phyloP scores from a whole-genome alignment of 2,329 filamentous ascomycete species.

The Dendryphion nanum region DNA sequence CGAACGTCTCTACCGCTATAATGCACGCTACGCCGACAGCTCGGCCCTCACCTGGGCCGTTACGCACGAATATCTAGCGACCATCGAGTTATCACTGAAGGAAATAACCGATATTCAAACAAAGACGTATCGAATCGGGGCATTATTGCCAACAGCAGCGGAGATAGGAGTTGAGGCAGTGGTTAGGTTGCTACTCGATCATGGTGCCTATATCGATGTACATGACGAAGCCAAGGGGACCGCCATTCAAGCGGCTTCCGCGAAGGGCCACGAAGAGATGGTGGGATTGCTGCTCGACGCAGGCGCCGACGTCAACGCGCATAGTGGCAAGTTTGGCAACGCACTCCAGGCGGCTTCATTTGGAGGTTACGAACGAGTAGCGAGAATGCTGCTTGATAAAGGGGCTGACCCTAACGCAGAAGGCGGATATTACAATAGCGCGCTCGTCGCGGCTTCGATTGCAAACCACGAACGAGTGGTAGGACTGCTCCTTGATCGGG shows the following conservation, averaged over 20 bases:
- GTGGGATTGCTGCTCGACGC: constrained; percentile 13
- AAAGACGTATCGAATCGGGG: too few relatives aligned
- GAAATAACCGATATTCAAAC: too few relatives aligned
- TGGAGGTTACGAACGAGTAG: too few relatives aligned
- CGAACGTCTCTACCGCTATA: too few relatives aligned
- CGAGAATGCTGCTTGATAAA: constrained; percentile 7
- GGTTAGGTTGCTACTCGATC: constrained; percentile 2
- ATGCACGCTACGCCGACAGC: too few relatives aligned
- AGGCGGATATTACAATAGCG: neutral
- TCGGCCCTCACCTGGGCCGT: too few relatives aligned
- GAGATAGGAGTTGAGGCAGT: neutral
- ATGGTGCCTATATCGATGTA: neutral
- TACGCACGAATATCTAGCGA: too few relatives aligned
- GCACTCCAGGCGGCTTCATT: constrained; percentile 18
- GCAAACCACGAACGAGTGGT: neutral
- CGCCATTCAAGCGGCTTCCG: constrained; percentile 9
- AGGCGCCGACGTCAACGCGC: constrained; percentile 15
- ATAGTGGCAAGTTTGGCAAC: constrained; percentile 13
- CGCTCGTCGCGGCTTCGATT: constrained; percentile 1
- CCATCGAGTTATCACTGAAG: too few relatives aligned
- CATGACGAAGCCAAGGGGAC: constrained; percentile 4
- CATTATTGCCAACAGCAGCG: too few relatives aligned
- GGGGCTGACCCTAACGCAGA: constrained; percentile 8
- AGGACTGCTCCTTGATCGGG: constrained; percentile 1
- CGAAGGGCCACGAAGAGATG: constrained; percentile 7